Evolutionary conservation across 176 grass and related monocot species (phyloP).

Genomic region (Carex littledalei): DNA sequence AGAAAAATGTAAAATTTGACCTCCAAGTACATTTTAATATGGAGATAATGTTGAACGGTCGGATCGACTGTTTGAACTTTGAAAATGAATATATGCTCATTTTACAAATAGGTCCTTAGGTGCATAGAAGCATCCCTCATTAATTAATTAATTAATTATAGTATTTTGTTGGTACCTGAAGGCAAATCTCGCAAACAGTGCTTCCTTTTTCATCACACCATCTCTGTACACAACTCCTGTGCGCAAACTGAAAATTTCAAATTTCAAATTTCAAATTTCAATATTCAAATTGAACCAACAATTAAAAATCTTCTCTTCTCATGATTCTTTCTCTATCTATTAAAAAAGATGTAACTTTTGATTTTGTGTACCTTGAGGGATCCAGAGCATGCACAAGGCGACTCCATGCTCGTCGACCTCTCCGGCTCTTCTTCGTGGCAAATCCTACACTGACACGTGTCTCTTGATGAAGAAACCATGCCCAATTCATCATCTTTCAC

Average conservation of each 20-base stretch:
- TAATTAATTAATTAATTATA: background rate
- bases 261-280: background rate
- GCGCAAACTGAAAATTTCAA: conserved; percentile 51
- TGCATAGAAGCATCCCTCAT: no score
- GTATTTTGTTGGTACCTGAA: conserved; percentile 42
- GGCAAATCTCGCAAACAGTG: conserved; percentile 86
- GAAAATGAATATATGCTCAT: no score
- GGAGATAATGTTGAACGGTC: no score
- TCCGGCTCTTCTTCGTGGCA: conserved; percentile 65
- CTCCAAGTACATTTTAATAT: no score
- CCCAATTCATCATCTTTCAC: conserved; percentile 9
- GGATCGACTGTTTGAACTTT: no score
- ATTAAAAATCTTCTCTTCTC: background rate
- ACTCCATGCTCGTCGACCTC: conserved; percentile 44
- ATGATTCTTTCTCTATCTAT: no score
- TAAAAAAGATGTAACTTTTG: no score
- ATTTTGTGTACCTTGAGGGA: conserved; percentile 56
- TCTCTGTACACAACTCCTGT: conserved; percentile 86
- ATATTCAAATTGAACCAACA: background rate
- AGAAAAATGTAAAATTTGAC: no score
- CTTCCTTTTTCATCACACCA: conserved; percentile 97
- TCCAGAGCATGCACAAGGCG: conserved; percentile 81
- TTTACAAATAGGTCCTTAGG: no score
- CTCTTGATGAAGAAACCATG: background rate
- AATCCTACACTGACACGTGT: conserved; percentile 63